Conservation (phyloP, 768 basidiomycete genomes). For the Amanita pallidorosea region DNA sequence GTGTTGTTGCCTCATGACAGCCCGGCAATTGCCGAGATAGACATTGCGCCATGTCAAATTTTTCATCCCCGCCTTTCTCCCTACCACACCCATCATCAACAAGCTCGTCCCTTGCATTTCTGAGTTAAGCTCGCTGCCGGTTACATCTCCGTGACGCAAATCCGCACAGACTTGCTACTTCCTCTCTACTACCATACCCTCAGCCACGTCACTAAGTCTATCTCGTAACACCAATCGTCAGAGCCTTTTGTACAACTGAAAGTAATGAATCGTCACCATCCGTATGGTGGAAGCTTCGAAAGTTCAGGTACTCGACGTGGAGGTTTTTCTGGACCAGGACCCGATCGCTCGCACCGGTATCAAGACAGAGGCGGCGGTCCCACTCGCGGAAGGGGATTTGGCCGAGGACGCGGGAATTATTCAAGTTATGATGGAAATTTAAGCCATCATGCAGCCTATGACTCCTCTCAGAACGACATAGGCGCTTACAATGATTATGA, state of each 20-base stretch:
- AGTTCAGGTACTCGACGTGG: constrained; percentile 40
- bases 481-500: constrained; percentile 67
- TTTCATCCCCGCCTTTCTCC: constrained; percentile 8
- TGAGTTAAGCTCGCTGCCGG: constrained; percentile 5
- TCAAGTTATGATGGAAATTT: constrained; percentile 44
- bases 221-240: constrained; percentile 9
- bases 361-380: constrained; percentile 45
- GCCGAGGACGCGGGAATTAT: constrained; percentile 29
- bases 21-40: constrained; percentile 22
- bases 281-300: constrained; percentile 66
- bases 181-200: constrained; percentile 5
- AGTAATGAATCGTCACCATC: constrained; percentile 84
- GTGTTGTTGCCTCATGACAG: constrained; percentile 11
- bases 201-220: constrained; percentile 27
- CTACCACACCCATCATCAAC: constrained; percentile 9
- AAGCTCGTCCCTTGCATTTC: constrained; percentile 7
- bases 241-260: constrained; percentile 14
- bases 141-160: constrained; percentile 4
- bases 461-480: constrained; percentile 49
- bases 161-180: constrained; percentile 5
- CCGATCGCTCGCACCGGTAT: constrained; percentile 60
- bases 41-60: constrained; percentile 3
- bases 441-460: constrained; percentile 45
- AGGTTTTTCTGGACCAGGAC: constrained; percentile 56
- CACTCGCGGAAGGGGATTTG: constrained; percentile 33